Percentiles rank a stretch among this genome's conserved stretches.
These are phyloP conservation scores for Plantago lanceolata DNA, from an alignment of 305 asterid genomes.

Conservation along the genomic window DNA sequence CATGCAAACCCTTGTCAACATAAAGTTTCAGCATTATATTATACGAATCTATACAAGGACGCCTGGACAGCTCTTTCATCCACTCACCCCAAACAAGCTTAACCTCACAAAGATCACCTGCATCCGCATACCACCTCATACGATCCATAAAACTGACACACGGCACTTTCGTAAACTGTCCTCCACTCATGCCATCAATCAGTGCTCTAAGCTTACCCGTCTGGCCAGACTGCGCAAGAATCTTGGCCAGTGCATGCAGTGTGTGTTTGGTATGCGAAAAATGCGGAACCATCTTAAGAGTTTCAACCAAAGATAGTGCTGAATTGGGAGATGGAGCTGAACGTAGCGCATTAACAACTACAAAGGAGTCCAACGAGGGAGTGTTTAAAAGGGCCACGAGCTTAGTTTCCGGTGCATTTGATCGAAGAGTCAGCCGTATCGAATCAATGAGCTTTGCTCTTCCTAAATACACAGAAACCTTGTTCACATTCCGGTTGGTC, in stretches of 20 bases:
- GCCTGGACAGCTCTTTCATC: conserved; percentile 49
- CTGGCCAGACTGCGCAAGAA: conserved; percentile 69
- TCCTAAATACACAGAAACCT: conserved; percentile 60
- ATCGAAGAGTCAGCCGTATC: conserved; percentile 65
- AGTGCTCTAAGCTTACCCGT: conserved; percentile 50
- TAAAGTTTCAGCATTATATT: conserved; percentile 66
- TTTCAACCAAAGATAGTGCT: conserved; percentile 60
- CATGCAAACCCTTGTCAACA: conserved; percentile 55
- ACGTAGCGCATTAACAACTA: conserved; percentile 68
- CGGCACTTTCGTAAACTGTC: conserved; percentile 53
- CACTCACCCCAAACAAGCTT: conserved; percentile 65
- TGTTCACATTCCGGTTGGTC: conserved; percentile 40
- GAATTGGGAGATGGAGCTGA: conserved; percentile 76
- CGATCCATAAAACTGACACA: conserved; percentile 74
- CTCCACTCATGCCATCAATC: conserved; percentile 60
- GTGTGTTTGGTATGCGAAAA: conserved; percentile 66
- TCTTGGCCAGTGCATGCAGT: conserved; percentile 68
- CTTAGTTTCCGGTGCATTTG: conserved; percentile 45
- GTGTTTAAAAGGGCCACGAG: conserved; percentile 44
- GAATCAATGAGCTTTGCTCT: conserved; percentile 82
- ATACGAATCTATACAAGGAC: conserved; percentile 73
- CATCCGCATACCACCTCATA: conserved; percentile 69
- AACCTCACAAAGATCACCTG: conserved; percentile 68
- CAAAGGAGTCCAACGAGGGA: conserved; percentile 69
- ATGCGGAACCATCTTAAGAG: conserved; percentile 48